Evolutionary conservation across 352 stramenopile genomes (phyloP).

Genomic region (Poterioochromonas sp.): DNA sequence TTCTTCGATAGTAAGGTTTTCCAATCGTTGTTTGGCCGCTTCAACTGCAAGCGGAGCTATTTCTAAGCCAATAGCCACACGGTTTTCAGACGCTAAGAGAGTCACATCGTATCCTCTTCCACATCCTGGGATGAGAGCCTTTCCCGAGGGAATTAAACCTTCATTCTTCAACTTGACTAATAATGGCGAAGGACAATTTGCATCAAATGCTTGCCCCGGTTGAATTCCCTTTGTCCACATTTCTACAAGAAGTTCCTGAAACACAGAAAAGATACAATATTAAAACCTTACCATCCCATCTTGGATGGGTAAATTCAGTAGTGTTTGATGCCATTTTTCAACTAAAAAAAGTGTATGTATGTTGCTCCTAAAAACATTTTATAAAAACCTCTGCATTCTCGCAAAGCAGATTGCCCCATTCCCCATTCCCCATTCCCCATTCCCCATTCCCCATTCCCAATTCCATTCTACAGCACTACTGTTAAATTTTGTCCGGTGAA

Average conservation of each 20-base stretch:
- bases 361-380: too few relatives aligned
- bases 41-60: neutral
- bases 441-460: too few relatives aligned
- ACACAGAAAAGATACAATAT: neutral
- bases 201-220: constrained; percentile 1
- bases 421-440: too few relatives aligned
- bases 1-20: neutral
- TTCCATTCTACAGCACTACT: too few relatives aligned
- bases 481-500: too few relatives aligned
- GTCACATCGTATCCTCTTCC: constrained; percentile 19
- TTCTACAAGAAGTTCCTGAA: neutral
- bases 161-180: neutral
- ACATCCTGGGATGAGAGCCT: constrained; percentile 23
- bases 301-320: neutral
- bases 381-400: too few relatives aligned
- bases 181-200: neutral
- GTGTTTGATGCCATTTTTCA: too few relatives aligned
- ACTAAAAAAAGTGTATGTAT: too few relatives aligned
- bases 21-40: neutral
- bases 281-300: neutral
- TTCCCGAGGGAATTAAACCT: neutral
- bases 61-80: neutral
- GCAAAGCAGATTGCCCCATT: too few relatives aligned
- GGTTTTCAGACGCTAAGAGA: neutral
- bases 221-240: neutral